Conservation (phyloP, 768 basidiomycete genomes). For the Suillus paluster region DNA sequence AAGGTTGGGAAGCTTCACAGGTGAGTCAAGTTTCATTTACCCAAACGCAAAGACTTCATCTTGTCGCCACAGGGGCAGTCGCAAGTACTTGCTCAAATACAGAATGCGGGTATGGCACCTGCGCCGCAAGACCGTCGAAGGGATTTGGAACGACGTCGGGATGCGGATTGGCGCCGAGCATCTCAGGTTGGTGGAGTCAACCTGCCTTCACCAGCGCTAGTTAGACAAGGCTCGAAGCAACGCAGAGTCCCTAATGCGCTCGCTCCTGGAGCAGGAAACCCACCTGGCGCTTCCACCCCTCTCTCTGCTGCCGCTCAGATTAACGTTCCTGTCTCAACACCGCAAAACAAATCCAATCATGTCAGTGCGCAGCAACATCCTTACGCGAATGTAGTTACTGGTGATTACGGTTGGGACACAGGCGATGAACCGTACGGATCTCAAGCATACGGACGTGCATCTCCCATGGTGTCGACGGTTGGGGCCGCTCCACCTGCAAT, state of each 20-base stretch:
- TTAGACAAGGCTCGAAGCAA: constrained; percentile 76
- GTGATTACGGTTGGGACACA: constrained; percentile 51
- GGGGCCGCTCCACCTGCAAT: constrained; percentile 73
- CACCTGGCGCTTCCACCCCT: constrained; percentile 66
- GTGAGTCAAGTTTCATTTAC: constrained; percentile 46
- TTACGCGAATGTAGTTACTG: constrained; percentile 65
- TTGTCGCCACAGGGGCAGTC: constrained; percentile 53
- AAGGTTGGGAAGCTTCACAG: constrained; percentile 89
- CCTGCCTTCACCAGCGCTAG: constrained; percentile 76
- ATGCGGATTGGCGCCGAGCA: constrained; percentile 66
- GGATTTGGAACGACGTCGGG: constrained; percentile 54
- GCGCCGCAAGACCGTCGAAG: constrained; percentile 59
- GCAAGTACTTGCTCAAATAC: constrained; percentile 68
- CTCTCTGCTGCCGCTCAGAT: constrained; percentile 76
- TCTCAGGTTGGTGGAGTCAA: constrained; percentile 60
- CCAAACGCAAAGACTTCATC: constrained; percentile 14
- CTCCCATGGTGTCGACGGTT: constrained; percentile 79
- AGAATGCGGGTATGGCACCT: constrained; percentile 52
- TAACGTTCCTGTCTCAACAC: constrained; percentile 66
- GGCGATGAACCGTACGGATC: constrained; percentile 63
- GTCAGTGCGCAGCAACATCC: constrained; percentile 58
- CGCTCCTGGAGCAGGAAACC: constrained; percentile 52
- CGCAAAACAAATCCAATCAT: constrained; percentile 51
- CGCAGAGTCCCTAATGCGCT: constrained; percentile 65
- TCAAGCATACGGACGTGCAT: constrained; percentile 74